A percentile compares a stretch with the other conserved stretches of the same genome.
Conservation (phyloP, 2,329 filamentous ascomycete species). For the Cercospora berteroae region DNA sequence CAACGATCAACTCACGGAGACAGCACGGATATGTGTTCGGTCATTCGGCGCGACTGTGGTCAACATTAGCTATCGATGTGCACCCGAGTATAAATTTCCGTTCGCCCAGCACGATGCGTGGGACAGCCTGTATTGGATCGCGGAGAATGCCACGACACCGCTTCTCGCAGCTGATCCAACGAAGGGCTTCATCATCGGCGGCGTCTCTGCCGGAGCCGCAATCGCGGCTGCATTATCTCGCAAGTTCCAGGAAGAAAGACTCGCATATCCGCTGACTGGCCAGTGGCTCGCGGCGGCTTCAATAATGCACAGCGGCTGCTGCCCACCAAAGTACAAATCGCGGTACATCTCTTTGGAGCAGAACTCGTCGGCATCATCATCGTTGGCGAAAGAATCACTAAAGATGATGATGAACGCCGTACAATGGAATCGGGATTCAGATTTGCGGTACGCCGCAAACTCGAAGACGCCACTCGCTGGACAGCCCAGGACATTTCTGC, state of each 20-base stretch:
- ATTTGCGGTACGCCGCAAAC: conserved; percentile 37
- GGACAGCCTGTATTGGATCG: conserved; percentile 49
- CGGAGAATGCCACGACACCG: conserved; percentile 38
- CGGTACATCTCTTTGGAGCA: conserved; percentile 45
- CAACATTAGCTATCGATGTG: conserved; percentile 47
- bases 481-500: conserved; percentile 51
- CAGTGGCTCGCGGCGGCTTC: conserved; percentile 47
- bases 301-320: conserved; percentile 33
- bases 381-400: conserved; percentile 30
- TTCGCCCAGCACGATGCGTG: conserved; percentile 45
- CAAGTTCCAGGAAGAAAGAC: conserved; percentile 42
- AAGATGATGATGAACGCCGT: conserved; percentile 17
- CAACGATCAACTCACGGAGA: conserved; percentile 30
- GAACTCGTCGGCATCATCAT: conserved; percentile 42
- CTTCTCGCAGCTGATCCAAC: conserved; percentile 43
- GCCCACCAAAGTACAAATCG: conserved; percentile 43
- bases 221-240: conserved; percentile 43
- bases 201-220: conserved; percentile 49
- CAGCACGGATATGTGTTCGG: conserved; percentile 29
- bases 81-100: conserved; percentile 50
- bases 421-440: conserved; percentile 22
- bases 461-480: conserved; percentile 34
- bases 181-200: conserved; percentile 51
- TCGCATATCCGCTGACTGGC: conserved; percentile 49
- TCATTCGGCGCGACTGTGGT: conserved; percentile 44